Evolutionary conservation across 768 basidiomycete species (phyloP).

Genomic region (Royoungia palumana): DNA sequence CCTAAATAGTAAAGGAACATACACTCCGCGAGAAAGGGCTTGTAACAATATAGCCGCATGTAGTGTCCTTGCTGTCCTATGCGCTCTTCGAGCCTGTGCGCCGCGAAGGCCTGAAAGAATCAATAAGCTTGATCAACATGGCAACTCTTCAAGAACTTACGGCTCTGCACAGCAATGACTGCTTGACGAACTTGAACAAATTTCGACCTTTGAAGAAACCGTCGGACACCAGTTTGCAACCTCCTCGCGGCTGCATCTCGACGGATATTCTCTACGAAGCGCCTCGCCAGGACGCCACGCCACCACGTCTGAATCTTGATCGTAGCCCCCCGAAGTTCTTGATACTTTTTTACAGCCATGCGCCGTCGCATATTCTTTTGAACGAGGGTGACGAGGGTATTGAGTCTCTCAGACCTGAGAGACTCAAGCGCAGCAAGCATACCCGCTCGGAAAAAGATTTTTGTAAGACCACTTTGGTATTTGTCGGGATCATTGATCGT

Average conservation of each 20-base stretch:
- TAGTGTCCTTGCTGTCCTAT: constrained; percentile 49
- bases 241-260: constrained; percentile 71
- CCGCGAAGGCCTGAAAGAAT: constrained; percentile 64
- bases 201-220: constrained; percentile 67
- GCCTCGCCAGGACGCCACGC: constrained; percentile 79
- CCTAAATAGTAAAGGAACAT: constrained; percentile 37
- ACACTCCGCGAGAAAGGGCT: constrained; percentile 86
- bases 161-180: constrained; percentile 75
- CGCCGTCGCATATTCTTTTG: constrained; percentile 95
- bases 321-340: constrained; percentile 62
- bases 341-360: constrained; percentile 81
- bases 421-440: constrained; percentile 97
- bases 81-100: constrained; percentile 59
- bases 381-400: constrained; percentile 88
- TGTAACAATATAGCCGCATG: constrained; percentile 75
- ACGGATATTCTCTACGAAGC: constrained; percentile 66
- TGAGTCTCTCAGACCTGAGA: constrained; percentile 82
- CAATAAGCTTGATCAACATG: constrained; percentile 3
- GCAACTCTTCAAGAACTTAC: constrained; percentile 48
- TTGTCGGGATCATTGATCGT: constrained; percentile 94
- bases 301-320: constrained; percentile 93
- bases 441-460: constrained; percentile 99
- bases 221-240: constrained; percentile 70
- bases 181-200: constrained; percentile 63
- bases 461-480: constrained; percentile 94